These are phyloP conservation scores for Tylopilus sp. DNA, from an alignment of 768 basidiomycete species.

Conservation along the genomic window DNA sequence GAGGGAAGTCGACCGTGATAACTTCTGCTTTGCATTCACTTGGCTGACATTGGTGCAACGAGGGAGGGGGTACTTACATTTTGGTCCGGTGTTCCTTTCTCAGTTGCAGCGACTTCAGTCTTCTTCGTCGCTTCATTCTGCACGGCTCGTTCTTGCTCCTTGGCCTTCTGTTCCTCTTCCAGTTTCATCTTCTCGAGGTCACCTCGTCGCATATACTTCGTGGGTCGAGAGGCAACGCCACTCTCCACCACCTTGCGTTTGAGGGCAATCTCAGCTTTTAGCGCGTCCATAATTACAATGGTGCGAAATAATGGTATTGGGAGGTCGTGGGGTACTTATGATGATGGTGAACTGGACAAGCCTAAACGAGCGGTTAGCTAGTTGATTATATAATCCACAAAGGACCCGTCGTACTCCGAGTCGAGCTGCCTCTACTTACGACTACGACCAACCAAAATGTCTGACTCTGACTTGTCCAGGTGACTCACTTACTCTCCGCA, in stretches of 20 bases:
- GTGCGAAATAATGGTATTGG: background rate
- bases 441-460: slow-evolving; percentile 51
- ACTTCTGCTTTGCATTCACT: slow-evolving; percentile 46
- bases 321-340: background rate
- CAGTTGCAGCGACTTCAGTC: slow-evolving; percentile 10
- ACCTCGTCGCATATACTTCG: slow-evolving; percentile 87
- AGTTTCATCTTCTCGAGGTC: slow-evolving; percentile 77
- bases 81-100: slow-evolving; percentile 25
- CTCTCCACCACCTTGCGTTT: slow-evolving; percentile 78
- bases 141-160: slow-evolving; percentile 34
- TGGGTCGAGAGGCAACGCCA: slow-evolving; percentile 46
- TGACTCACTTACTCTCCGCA: slow-evolving; percentile 22
- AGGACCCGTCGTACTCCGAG: slow-evolving; percentile 29
- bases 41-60: slow-evolving; percentile 25
- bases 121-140: slow-evolving; percentile 20
- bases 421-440: slow-evolving; percentile 36
- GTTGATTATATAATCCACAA: slow-evolving; percentile 33
- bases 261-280: slow-evolving; percentile 82
- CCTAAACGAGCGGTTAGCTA: background rate
- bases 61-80: slow-evolving; percentile 42
- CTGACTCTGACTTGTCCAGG: slow-evolving; percentile 58
- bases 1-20: slow-evolving; percentile 40
- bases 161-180: slow-evolving; percentile 38
- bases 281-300: slow-evolving; percentile 69
- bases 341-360: background rate